Evolutionary conservation across 2,329 filamentous ascomycete genomes (phyloP).

Genomic region (Daldinia sp.): DNA sequence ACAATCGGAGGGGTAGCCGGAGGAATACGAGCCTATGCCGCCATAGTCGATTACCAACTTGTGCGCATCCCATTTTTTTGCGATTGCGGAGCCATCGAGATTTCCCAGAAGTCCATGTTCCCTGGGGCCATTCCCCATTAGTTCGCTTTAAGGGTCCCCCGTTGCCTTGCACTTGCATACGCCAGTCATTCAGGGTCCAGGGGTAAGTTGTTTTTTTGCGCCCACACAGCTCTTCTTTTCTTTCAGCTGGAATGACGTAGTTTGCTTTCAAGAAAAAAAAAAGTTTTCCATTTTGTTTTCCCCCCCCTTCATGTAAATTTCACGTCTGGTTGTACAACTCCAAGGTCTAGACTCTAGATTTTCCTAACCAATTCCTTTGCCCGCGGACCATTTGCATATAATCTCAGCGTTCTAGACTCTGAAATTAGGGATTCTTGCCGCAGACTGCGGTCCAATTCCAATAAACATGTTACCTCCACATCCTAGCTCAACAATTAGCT

Average conservation of each 20-base stretch:
- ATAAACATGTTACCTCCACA: conserved; percentile 11
- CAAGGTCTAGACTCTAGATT: conserved; percentile 26
- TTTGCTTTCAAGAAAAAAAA: not conserved
- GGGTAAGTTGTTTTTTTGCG: conserved; percentile 6
- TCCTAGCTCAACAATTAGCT: conserved; percentile 19
- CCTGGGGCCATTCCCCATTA: conserved; percentile 25
- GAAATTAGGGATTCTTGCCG: not conserved
- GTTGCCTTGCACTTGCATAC: conserved; percentile 39
- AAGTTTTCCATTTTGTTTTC: conserved; percentile 2
- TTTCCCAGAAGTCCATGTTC: conserved; percentile 32
- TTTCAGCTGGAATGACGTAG: conserved; percentile 34
- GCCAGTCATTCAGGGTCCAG: conserved; percentile 31
- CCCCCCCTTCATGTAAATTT: not conserved
- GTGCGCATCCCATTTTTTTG: conserved; percentile 13
- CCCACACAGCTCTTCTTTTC: not conserved
- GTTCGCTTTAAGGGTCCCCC: conserved; percentile 30
- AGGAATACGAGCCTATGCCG: conserved; percentile 29
- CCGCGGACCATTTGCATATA: conserved; percentile 1
- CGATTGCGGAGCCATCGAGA: conserved; percentile 36
- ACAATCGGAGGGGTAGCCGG: conserved; percentile 25
- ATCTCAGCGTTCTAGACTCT: conserved; percentile 28
- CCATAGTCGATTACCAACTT: conserved; percentile 14
- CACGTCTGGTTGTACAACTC: not conserved
- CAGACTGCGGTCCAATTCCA: conserved; percentile 9
- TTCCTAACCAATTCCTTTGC: not conserved